Evolutionary conservation across 2,329 filamentous ascomycete species (phyloP).

Genomic region (Botrytis aclada): DNA sequence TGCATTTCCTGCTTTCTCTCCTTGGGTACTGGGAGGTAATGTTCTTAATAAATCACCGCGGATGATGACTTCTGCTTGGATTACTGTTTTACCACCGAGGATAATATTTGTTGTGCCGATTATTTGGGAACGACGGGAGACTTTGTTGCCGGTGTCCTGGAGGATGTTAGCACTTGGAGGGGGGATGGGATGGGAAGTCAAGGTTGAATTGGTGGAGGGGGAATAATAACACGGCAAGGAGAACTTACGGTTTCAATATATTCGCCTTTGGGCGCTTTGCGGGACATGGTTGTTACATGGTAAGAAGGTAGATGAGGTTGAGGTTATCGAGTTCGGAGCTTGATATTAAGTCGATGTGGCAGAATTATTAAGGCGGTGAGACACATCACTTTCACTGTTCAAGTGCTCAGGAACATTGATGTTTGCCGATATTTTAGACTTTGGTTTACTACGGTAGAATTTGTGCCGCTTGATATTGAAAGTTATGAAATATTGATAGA

Average conservation of each 20-base stretch:
- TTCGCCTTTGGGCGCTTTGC: conserved; percentile 78
- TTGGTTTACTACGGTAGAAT: background rate
- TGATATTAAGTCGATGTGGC: background rate
- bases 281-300: conserved; percentile 57
- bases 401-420: background rate
- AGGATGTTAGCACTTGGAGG: conserved; percentile 18
- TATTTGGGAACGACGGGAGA: conserved; percentile 85
- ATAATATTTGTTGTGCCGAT: conserved; percentile 98
- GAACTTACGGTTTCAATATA: conserved; percentile 88
- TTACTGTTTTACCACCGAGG: conserved; percentile 91
- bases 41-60: conserved; percentile 78
- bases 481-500: background rate
- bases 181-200: background rate
- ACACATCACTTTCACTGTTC: background rate
- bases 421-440: background rate
- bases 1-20: conserved; percentile 30
- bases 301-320: background rate
- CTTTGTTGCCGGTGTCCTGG: conserved; percentile 97
- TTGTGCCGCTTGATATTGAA: background rate
- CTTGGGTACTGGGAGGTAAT: conserved; percentile 44
- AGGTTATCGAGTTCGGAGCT: background rate
- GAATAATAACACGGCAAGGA: background rate
- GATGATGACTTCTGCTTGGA: conserved; percentile 92
- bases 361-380: conserved; percentile 12
- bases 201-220: background rate